Base-by-base conservation (phyloP, 495 filamentous ascomycete species). In the Penicillium nucicola region DNA sequence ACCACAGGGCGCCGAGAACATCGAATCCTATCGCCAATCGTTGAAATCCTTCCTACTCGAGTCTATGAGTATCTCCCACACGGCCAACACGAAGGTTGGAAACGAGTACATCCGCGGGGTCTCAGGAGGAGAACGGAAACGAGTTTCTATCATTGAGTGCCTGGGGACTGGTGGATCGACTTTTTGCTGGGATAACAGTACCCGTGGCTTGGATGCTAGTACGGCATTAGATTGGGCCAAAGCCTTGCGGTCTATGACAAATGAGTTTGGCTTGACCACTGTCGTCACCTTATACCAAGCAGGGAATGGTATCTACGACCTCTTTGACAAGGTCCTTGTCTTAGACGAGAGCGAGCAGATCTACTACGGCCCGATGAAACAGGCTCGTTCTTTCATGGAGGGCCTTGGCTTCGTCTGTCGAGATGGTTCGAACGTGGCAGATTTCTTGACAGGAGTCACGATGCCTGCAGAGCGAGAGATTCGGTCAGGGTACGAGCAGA, bases 71-170 rank as follows among this genome's bases (percentile, higher is more conserved):
- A 89, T 90, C 38, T 78, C 86, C 49, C 87, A 92, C 58, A 90
- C 87, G 0, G 73, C 77, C 14, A 75, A 87, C 58, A 93, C 87
- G 0, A 84, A 88, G 45, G 86, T 92, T n/a, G 88, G 89, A 14
- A 84, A 88, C 53, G 78, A 80, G 5, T 86, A 83, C 50, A 75
- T 90, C 37, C 85, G 88, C 13, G 88, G 89, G 52, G 79, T 93
- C 14, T 87, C 84, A 3, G 88, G 88, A 36, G 87, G 89, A 19
- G 89, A 93, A 84, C 84, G 61, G 42, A 88, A 88, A 60, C 81
- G 83, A 37, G 81, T 87, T 2, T 84, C 79, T 0, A 86, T 87
- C 58, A 78, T 83, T 1, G 84, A 88, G 59, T 84, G 79, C 8
- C 55, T 87, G 7, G 80, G 82, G 1, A 78, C 82, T 0, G 76